Evolutionary conservation across 176 grass and related monocot species (phyloP).

Genomic region (Dactylis glomerata): DNA sequence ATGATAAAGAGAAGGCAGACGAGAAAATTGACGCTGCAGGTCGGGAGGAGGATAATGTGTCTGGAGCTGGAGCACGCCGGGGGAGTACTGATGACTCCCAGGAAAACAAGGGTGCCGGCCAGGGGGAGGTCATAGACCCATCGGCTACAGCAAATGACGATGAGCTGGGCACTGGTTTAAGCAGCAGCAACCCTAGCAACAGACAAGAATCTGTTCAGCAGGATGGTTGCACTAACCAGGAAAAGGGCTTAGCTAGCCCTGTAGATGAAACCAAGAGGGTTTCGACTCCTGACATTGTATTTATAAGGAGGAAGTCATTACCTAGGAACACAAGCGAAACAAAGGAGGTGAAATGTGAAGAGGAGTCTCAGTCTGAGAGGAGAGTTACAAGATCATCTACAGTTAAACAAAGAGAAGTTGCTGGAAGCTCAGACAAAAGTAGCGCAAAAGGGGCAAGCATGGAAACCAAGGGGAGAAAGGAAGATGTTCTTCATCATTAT

Average conservation of each 20-base stretch:
- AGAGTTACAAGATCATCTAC: slow-evolving; percentile 80
- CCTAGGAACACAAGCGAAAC: slow-evolving; percentile 25
- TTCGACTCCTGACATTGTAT: slow-evolving; percentile 40
- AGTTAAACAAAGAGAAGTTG: slow-evolving; percentile 48
- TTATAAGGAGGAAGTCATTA: slow-evolving; percentile 48
- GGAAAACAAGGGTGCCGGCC: slow-evolving; percentile 17
- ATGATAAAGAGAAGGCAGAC: slow-evolving; percentile 12
- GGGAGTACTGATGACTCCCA: slow-evolving; percentile 12
- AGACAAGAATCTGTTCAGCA: slow-evolving; percentile 23
- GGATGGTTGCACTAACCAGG: slow-evolving; percentile 32
- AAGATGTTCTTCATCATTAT: slow-evolving; percentile 35
- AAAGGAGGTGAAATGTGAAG: slow-evolving; percentile 27
- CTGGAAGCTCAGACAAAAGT: slow-evolving; percentile 23
- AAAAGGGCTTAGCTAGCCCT: background rate
- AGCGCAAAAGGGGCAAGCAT: background rate
- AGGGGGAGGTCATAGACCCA: slow-evolving; percentile 47
- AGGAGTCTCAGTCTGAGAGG: slow-evolving; percentile 49
- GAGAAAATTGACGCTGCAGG: slow-evolving; percentile 3
- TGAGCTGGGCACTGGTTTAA: background rate
- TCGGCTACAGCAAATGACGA: slow-evolving; percentile 20
- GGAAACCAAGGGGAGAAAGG: slow-evolving; percentile 37
- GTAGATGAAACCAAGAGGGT: slow-evolving; percentile 25
- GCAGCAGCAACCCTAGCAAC: slow-evolving; percentile 21
- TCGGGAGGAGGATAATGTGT: slow-evolving; percentile 12
- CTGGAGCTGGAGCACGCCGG: background rate